Percentiles rank a stretch among this genome's conserved stretches.
These are phyloP conservation scores for Solanum pinnatisectum DNA, from an alignment of 257 asterid species.

Conservation along the genomic window DNA sequence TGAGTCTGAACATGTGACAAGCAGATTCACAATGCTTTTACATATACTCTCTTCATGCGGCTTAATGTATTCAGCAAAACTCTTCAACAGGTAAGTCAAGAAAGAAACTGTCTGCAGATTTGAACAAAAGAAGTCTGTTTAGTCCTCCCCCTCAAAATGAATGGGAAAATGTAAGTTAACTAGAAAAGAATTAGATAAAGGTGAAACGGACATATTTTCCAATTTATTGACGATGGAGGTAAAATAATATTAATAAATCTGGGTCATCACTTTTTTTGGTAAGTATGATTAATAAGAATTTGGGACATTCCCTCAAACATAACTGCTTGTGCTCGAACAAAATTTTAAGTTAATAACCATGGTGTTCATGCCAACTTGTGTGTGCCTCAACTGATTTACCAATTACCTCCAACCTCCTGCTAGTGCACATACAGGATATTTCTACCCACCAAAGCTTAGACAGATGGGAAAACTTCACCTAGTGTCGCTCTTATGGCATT, in stretches of 20 bases:
- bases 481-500: neutral
- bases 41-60: slow-evolving; percentile 98
- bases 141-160: neutral
- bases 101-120: slow-evolving; percentile 89
- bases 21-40: slow-evolving; percentile 95
- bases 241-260: neutral
- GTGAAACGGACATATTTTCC: neutral
- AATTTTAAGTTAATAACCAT: neutral
- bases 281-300: neutral
- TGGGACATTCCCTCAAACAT: neutral
- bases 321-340: neutral
- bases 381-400: neutral
- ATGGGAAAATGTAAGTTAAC: neutral
- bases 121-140: neutral
- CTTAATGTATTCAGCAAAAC: slow-evolving; percentile 83
- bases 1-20: slow-evolving; percentile 97
- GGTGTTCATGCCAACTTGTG: neutral
- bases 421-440: neutral
- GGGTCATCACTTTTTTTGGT: neutral
- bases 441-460: neutral
- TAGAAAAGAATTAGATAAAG: neutral
- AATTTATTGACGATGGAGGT: neutral
- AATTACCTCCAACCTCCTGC: neutral
- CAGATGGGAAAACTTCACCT: neutral
- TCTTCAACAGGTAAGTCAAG: slow-evolving; percentile 92